Evolutionary conservation across 2,329 filamentous ascomycete species (phyloP), one percentile per base, ranked within the genome.

Genomic region (Clarireedia monteithiana): DNA sequence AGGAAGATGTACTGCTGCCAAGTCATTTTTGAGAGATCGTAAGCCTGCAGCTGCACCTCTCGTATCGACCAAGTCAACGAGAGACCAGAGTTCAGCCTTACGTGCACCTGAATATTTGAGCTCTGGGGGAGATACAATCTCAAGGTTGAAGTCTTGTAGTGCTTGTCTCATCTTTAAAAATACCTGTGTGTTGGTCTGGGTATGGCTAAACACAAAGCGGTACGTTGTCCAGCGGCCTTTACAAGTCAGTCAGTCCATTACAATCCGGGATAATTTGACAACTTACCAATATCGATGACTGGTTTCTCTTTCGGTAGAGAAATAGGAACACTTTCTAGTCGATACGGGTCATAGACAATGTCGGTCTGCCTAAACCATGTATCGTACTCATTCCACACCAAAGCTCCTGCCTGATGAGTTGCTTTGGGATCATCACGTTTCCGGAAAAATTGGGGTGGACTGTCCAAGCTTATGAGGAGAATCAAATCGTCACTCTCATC

Each of bases 101-200:
- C 51, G 66, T 53, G 72, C 69, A 2, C 66, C 65, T 15, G 67
- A 66, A 26, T 76, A 66, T 1, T 63, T 64, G 55, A 88, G 80
- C 1, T 70, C 63, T 7, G 71, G 65, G 20, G 69, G 65, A 17
- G 71, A 57, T 34, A 75, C 66, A 15, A 85, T 72, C 0, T 72
- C 66, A 49, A 96, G 76, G 58, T 95, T 95, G 72, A 87, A 87
- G 60, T 95, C 88, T 10, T 75, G 73, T 0, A 96, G 74, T 17
- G 66, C 61, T 10, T 62, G 48, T 42, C 61, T 61, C 30, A 69
- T 62, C 7, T 57, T 39, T 1, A 56, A 44, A 39, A 56, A 67
- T 9, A 48, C n/a, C 20, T 44, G 36, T 2, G 45, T 24, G 6
- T 69, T 63, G 4, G 64, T 56, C n/a, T 66, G 63, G 12, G 60